Evolutionary conservation across 2,329 filamentous ascomycete genomes (phyloP), one percentile per base, ranked within the genome.

Genomic region (Cordyceps militaris): DNA sequence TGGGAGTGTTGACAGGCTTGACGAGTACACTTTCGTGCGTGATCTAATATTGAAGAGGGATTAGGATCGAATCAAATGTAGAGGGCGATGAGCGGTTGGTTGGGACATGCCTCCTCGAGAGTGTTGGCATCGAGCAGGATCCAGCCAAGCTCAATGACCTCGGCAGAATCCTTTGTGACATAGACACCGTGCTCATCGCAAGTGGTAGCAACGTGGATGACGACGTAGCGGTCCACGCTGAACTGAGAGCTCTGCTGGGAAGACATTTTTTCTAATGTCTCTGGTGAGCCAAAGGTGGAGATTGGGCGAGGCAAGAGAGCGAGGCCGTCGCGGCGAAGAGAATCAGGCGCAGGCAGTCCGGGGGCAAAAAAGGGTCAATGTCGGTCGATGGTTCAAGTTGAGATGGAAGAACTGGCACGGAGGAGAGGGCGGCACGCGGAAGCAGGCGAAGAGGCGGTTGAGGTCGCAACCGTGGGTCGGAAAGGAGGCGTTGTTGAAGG

Each of bases 111-210:
- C 88, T 97, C 92, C 67, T 97, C 92, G 67, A 91, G 88, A 63
- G 84, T 88, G 78, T 93, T 94, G 64, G 91, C 88, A 72, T 97
- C 92, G 62, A 97, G 81, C 69, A 99, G 78, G 70, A 97, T 96
- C 94, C 94, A 99, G 63, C 93, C 94, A 71, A 99, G 83, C 82
- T 99, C 94, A 74, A 99, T 99, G 65, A 99, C 94, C 79, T 99
- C 94, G 62, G 94, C 94, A 60, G 94, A 97, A 76, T 99, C 94
- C 77, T 97, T 97, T 60, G 94, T 99, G 60, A 99, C 94, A 74
- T 99, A 99, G 64, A 99, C 94, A 62, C 94, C 94, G 76, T 99
- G 94, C 74, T 99, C 94, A 74, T 99, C 94, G 76, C 94, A 99
- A 66, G 94, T 99, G 36, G 94, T 99, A 63, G 94, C 94, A 70